A percentile compares a stretch with the other conserved stretches of the same genome.
These are phyloP conservation scores for Macrolepiota albuminosa DNA, from an alignment of 768 basidiomycete genomes.

Conservation along the genomic window DNA sequence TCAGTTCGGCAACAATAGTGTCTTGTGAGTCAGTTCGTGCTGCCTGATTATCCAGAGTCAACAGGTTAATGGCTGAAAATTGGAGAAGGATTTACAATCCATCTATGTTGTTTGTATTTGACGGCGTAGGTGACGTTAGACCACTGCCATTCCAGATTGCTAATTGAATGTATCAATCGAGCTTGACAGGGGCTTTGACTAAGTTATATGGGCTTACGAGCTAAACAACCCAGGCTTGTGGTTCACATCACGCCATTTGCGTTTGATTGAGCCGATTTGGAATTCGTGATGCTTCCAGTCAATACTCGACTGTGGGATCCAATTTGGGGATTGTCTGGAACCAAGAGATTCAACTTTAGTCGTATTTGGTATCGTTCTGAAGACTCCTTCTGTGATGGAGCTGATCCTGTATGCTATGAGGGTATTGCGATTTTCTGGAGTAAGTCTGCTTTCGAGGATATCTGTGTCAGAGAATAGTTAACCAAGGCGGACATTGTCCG, in stretches of 20 bases:
- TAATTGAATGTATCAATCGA: neutral
- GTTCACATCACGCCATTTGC: neutral
- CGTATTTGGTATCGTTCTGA: neutral
- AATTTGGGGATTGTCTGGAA: neutral
- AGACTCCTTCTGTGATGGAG: neutral
- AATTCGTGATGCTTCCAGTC: neutral
- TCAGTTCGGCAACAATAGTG: neutral
- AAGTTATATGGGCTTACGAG: neutral
- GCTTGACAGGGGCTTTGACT: no score
- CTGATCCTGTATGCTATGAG: neutral
- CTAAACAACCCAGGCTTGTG: neutral
- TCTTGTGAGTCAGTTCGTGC: neutral
- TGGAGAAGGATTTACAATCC: neutral
- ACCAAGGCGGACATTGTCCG: neutral
- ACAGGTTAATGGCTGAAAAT: neutral
- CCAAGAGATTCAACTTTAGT: neutral
- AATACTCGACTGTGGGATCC: neutral
- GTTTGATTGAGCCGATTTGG: neutral
- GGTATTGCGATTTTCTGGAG: neutral
- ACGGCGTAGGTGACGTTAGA: neutral
- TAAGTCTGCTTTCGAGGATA: neutral
- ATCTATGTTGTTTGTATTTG: neutral
- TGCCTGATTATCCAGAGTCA: neutral
- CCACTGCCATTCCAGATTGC: neutral
- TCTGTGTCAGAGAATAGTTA: neutral